Base-by-base conservation (phyloP, 495 filamentous ascomycete species). In the Xylaria grammica region DNA sequence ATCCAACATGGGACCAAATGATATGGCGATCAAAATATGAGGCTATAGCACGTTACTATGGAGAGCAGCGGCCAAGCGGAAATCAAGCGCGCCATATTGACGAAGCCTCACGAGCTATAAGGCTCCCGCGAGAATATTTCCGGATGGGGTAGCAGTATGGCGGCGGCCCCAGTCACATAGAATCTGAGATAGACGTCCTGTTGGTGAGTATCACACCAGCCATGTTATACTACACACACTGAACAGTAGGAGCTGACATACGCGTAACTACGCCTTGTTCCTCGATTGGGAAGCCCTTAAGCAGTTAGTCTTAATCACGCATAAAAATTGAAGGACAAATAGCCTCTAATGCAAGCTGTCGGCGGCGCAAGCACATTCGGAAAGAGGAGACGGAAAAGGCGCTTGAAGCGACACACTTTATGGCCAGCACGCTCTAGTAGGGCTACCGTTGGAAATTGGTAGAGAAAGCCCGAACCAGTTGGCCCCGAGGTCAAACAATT, bases 261-360 rank as follows among this genome's bases (percentile, higher is more conserved):
- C 34, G 22, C 22, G 19, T 30, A 26, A 50, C 32, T 36, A 69
- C 65, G 74, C 75, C 65, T 72, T 73, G 1, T 77, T 72, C 30
- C 69, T 77, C 2, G 73, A 77, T 27, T 77, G 75, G 75, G 75
- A 77, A 49, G 74, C 69, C 4, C 67, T 69, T 26, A 61, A 71
- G 6, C 68, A 72, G 13, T 44, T 70, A n/a, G 52, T 30, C 15
- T 62, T 65, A 0, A 66, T 65, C 22, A 64, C 69, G 0, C 56
- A 62, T 15, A 50, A 51, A n/a, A n/a, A 74, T 72, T 22, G 57
- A 62, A 61, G 71, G 69, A 40, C 50, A 20, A 0, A 20, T 20
- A 19, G 32, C 10, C 40, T 29, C 20, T 7, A 32, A 55, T 42
- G 10, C 34, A n/a, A 26, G n/a, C 27, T 10, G 11, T 1, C 22